Percentiles rank a stretch among this genome's conserved stretches.
Conservation (phyloP, 2,329 filamentous ascomycete species). For the Parastagonospora avenae region DNA sequence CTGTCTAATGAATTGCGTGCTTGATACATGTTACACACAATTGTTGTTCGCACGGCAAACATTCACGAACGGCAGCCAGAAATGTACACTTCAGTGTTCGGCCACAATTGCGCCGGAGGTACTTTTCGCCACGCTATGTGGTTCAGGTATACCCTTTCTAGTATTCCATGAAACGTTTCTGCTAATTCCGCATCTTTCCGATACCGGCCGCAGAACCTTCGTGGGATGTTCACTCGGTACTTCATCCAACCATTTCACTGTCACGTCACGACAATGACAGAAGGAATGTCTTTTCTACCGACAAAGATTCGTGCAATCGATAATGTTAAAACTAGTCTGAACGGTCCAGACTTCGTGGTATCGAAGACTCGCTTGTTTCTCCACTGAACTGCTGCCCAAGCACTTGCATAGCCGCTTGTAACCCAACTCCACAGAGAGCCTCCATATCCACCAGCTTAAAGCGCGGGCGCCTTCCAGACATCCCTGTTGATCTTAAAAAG, state of each 20-base stretch:
- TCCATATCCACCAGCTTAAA: slow-evolving; percentile 18
- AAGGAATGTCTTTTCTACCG: background rate
- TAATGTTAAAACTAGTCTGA: slow-evolving; percentile 6
- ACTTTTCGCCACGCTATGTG: too few species aligned
- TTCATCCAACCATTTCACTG: background rate
- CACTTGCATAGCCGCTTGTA: slow-evolving; percentile 10
- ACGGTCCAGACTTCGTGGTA: slow-evolving; percentile 15
- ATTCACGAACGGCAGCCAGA: too few species aligned
- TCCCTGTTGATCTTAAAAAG: slow-evolving; percentile 81
- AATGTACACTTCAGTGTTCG: too few species aligned
- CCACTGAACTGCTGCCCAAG: slow-evolving; percentile 24
- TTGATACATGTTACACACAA: too few species aligned
- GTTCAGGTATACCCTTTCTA: background rate
- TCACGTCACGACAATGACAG: slow-evolving; percentile 1
- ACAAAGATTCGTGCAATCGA: slow-evolving; percentile 5
- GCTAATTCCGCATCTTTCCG: background rate
- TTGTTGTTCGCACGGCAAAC: too few species aligned
- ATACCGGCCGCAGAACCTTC: slow-evolving; percentile 2
- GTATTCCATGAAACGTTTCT: background rate
- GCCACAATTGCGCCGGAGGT: too few species aligned
- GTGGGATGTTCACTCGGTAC: background rate
- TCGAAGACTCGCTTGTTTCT: slow-evolving; percentile 24
- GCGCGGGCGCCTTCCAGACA: slow-evolving; percentile 61
- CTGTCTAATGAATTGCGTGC: too few species aligned
- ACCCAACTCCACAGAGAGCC: slow-evolving; percentile 3